Evolutionary conservation across 2,329 filamentous ascomycete species (phyloP).

Genomic region (Thelonectria rubi): DNA sequence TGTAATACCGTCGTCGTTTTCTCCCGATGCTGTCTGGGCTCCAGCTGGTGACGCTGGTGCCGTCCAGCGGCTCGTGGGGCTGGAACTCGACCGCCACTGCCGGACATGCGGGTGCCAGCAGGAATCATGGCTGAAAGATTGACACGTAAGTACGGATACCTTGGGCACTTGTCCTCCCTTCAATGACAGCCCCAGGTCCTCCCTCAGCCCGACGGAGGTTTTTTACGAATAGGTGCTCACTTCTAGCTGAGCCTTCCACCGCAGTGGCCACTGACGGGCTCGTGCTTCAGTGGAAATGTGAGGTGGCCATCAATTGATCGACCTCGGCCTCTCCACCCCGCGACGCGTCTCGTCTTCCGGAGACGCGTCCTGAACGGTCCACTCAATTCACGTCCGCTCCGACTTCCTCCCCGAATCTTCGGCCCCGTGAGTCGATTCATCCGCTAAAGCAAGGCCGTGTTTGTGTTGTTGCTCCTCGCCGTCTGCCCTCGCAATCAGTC

Average conservation of each 20-base stretch:
- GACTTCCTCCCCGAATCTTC: slow-evolving; percentile 19
- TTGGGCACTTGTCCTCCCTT: too few relatives aligned
- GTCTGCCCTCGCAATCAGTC: not conserved
- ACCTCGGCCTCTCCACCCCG: not conserved
- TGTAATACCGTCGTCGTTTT: too few relatives aligned
- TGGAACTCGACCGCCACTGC: too few relatives aligned
- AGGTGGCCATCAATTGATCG: not conserved
- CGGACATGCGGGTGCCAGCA: not conserved
- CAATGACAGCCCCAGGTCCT: too few relatives aligned
- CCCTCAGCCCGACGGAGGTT: too few relatives aligned
- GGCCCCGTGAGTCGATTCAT: slow-evolving; percentile 21
- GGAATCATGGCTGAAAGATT: too few relatives aligned
- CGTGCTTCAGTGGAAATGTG: not conserved
- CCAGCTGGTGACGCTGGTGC: not conserved
- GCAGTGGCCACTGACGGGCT: slow-evolving; percentile 14
- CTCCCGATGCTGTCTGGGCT: too few relatives aligned
- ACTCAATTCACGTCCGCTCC: slow-evolving; percentile 16
- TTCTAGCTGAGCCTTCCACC: not conserved
- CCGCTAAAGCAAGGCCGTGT: not conserved
- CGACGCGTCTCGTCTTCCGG: slow-evolving; percentile 17
- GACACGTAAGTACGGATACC: too few relatives aligned
- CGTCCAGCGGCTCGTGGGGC: too few relatives aligned
- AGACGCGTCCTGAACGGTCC: slow-evolving; percentile 23
- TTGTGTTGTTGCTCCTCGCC: not conserved
- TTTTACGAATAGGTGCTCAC: not conserved